Conservation (phyloP, 495 filamentous ascomycete genomes). For the Hyaloscypha finlandica region DNA sequence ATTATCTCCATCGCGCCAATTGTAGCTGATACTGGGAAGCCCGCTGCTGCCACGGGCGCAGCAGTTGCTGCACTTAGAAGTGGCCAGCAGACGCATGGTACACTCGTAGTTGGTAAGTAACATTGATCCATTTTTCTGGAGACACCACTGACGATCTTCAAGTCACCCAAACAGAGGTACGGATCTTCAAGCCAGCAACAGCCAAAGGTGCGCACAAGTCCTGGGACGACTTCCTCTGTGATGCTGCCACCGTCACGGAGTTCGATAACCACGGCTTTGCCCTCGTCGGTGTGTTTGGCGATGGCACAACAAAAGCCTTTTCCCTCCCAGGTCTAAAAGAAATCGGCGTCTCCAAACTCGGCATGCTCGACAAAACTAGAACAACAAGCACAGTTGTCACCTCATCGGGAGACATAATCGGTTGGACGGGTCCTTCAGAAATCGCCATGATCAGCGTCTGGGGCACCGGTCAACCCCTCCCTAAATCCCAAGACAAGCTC, state of each 20-base stretch:
- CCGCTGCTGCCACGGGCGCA: constrained; percentile 71
- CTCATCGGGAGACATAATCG: constrained; percentile 75
- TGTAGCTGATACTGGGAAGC: constrained; percentile 71
- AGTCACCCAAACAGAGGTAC: constrained; percentile 73
- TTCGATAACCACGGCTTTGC: constrained; percentile 73
- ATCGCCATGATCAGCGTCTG: constrained; percentile 77
- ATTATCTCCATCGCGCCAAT: constrained; percentile 78
- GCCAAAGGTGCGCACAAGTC: constrained; percentile 85
- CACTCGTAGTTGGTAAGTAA: constrained; percentile 55
- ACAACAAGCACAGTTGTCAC: constrained; percentile 67
- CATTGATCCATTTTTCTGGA: neutral
- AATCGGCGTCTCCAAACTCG: constrained; percentile 65
- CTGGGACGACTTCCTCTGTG: constrained; percentile 80
- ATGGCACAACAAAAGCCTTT: constrained; percentile 75
- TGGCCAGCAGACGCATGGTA: constrained; percentile 71
- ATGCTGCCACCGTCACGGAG: constrained; percentile 73
- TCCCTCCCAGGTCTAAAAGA: constrained; percentile 86
- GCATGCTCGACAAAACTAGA: constrained; percentile 72
- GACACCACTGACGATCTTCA: constrained; percentile 18
- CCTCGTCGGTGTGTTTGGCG: constrained; percentile 79
- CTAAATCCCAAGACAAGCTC: constrained; percentile 65
- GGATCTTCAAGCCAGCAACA: constrained; percentile 82
- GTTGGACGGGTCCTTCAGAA: constrained; percentile 90
- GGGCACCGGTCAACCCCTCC: constrained; percentile 64
- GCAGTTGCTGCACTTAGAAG: constrained; percentile 70